These are phyloP conservation scores for Saturnispora galanensis DNA, from an alignment of 805 yeast genomes.

Conservation along the genomic window DNA sequence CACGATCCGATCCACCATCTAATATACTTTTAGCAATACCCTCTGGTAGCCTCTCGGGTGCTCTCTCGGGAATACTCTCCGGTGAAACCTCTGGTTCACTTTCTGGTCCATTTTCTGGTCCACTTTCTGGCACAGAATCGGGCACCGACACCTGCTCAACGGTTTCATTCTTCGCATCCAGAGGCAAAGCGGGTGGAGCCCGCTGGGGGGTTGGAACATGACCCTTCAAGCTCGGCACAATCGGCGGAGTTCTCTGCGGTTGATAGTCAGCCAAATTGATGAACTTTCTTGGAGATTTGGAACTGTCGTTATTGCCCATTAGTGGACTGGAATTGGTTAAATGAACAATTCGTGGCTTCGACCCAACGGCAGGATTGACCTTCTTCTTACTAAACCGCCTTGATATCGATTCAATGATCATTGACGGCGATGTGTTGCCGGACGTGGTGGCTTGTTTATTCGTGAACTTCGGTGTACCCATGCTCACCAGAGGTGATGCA, in stretches of 20 bases:
- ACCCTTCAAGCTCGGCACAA: not conserved
- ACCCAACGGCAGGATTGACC: constrained; percentile 5
- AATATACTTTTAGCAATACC: no score
- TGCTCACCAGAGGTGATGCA: not conserved
- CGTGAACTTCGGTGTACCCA: no score
- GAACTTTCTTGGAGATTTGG: constrained; percentile 6
- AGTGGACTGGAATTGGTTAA: constrained; percentile 10
- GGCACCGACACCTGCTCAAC: no score
- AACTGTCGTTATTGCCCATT: not conserved
- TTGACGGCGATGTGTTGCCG: constrained; percentile 15
- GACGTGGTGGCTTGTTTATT: not conserved
- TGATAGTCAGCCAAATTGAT: constrained; percentile 2
- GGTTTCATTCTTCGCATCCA: no score
- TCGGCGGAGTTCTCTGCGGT: constrained; percentile 7
- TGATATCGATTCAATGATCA: constrained; percentile 22
- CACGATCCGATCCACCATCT: not conserved
- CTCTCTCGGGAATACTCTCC: no score
- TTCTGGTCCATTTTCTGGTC: no score
- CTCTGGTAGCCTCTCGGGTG: not conserved
- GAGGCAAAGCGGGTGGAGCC: constrained; percentile 11
- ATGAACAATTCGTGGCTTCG: constrained; percentile 18
- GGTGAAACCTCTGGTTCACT: no score
- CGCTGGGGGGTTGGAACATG: constrained; percentile 7
- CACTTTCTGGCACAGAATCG: no score
- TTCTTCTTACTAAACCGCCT: constrained; percentile 18